Evolutionary conservation across 1,139 yeast genomes (phyloP), one percentile per base, ranked within the genome.

Genomic region (Pichia sp.): DNA sequence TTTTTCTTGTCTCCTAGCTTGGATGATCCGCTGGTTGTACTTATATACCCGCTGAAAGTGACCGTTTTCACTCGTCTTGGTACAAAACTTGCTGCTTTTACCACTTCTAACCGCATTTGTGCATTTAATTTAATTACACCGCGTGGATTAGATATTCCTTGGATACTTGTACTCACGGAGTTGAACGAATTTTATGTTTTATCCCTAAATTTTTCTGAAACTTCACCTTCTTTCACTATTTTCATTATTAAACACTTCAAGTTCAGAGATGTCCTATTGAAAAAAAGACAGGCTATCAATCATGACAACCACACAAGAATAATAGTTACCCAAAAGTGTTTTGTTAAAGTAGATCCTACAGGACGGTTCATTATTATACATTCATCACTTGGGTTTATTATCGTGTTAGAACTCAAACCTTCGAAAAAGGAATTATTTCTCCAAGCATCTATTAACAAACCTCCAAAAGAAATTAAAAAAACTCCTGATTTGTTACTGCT

Each of bases 161-260:
- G 46, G 46, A 9, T 43, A 11, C n/a, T 43, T 14, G 9, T 43
- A 5, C 23, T 43, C 9, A 43, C 46, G 15, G 46, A 43, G 10
- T 3, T 32, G 13, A 40, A 40, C 24, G 43, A 33, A 15, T 30
- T 43, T 4, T 37, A 18, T 21, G 40, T 40, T 14, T 21, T 43
- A 22, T 16, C 37, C 4, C 19, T 37, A 7, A 29, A 29, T n/a
- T n/a, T n/a, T n/a, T n/a, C n/a, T n/a, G n/a, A n/a, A 18, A 5
- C 6, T 6, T 13, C 22, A 3, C 13, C 22, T 18, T 6, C 31
- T 19, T 13, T 14, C 6, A 9, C 11, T 29, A 18, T 29, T 3
- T 5, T 29, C 11, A 13, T 43, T 16, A 27, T 43, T 5, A 35
- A 40, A 15, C 34, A 26, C 7, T 36, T 37, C 21, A 23, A 32